phyloP scores from a whole-genome alignment of 1,284 basidiomycete species.

The Leccinum huronense region DNA sequence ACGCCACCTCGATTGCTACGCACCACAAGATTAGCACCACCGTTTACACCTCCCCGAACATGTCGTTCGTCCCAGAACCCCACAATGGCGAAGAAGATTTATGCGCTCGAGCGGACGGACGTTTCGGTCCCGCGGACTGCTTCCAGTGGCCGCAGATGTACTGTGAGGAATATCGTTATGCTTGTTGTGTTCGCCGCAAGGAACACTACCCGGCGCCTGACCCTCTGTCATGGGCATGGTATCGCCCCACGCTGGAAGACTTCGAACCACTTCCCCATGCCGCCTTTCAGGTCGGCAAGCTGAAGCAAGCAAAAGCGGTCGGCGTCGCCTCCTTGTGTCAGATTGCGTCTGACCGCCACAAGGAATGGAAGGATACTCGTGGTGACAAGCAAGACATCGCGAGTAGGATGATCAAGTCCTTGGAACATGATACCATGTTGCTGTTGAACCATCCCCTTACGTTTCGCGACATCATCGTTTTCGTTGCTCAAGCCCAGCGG shows the following conservation, averaged over 20 bases:
- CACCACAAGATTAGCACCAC: background rate
- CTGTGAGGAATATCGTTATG: too few relatives aligned
- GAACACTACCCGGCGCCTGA: too few relatives aligned
- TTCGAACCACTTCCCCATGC: background rate
- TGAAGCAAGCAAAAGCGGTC: background rate
- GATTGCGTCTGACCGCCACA: background rate
- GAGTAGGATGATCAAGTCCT: background rate
- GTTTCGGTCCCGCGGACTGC: background rate
- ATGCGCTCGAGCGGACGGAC: background rate
- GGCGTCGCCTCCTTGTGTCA: background rate
- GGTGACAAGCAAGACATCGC: background rate
- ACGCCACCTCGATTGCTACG: too few relatives aligned
- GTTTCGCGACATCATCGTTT: background rate
- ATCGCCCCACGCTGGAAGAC: too few relatives aligned
- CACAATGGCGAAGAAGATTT: background rate
- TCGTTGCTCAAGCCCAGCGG: background rate
- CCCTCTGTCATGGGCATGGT: too few relatives aligned
- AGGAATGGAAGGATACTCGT: background rate
- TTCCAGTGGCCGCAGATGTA: background rate
- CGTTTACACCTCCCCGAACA: background rate
- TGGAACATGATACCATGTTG: background rate
- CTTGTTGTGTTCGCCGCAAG: too few relatives aligned
- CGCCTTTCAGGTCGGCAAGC: background rate
- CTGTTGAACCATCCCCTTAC: background rate
- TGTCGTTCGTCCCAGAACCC: background rate